Conservation (phyloP, 257 asterid species). For the Solanum pinnatisectum region DNA sequence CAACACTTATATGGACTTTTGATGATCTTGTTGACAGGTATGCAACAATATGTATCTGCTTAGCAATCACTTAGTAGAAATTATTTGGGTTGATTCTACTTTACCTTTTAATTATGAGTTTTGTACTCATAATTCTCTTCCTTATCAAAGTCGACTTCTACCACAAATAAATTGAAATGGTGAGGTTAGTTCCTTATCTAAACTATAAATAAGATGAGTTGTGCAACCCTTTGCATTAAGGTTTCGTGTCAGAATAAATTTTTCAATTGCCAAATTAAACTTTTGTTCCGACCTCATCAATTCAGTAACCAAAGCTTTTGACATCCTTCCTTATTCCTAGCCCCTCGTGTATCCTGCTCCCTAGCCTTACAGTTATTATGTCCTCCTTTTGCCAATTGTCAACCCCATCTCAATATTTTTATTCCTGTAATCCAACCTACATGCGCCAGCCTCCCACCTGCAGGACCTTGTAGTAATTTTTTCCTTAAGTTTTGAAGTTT, state of each 20-base stretch:
- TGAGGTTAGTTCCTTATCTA: not conserved
- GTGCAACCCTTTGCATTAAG: not conserved
- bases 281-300: not conserved
- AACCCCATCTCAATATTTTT: not conserved
- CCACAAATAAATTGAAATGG: not conserved
- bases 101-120: not conserved
- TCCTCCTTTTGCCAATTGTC: not conserved
- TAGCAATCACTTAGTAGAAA: not conserved
- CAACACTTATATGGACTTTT: constrained; percentile 35
- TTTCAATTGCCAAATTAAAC: not conserved
- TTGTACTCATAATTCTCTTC: not conserved
- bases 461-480: not conserved
- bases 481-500: not conserved
- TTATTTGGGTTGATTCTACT: not conserved
- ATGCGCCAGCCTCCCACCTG: not conserved
- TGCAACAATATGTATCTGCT: constrained; percentile 5
- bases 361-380: not conserved
- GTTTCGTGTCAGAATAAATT: not conserved
- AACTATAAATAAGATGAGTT: not conserved
- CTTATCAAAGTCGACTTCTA: not conserved
- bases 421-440: not conserved
- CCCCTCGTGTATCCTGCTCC: not conserved
- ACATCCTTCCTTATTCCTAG: not conserved
- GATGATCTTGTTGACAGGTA: constrained; percentile 74
- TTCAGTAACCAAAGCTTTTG: not conserved